Percentiles rank a stretch among this genome's conserved stretches.
Conservation (phyloP, 805 yeast genomes). For the Maudiozyma pseudohumilis region DNA sequence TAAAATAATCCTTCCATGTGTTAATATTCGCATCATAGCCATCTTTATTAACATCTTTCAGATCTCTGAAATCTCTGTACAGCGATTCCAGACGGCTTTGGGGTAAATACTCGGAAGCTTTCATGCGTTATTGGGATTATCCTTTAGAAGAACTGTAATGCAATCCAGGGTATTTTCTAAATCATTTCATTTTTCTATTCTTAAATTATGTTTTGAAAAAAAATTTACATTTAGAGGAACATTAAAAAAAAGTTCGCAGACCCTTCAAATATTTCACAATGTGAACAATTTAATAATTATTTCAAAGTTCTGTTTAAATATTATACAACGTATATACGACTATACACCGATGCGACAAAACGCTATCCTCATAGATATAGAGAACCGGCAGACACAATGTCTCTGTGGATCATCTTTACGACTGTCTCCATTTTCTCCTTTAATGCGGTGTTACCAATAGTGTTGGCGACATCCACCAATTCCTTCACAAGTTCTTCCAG, state of each 20-base stretch:
- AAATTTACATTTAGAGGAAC: too few species aligned
- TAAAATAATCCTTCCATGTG: conserved; percentile 30
- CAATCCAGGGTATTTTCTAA: too few species aligned
- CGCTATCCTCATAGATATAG: conserved; percentile 43
- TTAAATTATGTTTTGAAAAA: too few species aligned
- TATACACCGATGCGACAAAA: not conserved
- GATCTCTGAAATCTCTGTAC: conserved; percentile 31
- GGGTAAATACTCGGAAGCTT: too few species aligned
- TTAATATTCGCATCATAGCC: conserved; percentile 33
- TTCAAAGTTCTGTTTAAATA: too few species aligned
- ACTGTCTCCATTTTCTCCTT: conserved; percentile 85
- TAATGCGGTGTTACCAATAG: conserved; percentile 82
- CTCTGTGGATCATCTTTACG: conserved; percentile 81
- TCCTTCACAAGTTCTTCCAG: conserved; percentile 89
- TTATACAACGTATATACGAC: not conserved
- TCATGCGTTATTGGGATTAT: too few species aligned
- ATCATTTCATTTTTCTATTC: too few species aligned
- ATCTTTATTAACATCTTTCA: conserved; percentile 32
- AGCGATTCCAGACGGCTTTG: conserved; percentile 32
- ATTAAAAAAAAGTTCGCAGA: too few species aligned
- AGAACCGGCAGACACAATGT: conserved; percentile 93
- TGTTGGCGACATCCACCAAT: conserved; percentile 81
- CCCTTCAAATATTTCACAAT: too few species aligned
- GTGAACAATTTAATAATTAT: too few species aligned
- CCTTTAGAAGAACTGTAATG: too few species aligned